Base-by-base conservation (phyloP, 805 yeast genomes). In the Nadsonia fulvescens region DNA sequence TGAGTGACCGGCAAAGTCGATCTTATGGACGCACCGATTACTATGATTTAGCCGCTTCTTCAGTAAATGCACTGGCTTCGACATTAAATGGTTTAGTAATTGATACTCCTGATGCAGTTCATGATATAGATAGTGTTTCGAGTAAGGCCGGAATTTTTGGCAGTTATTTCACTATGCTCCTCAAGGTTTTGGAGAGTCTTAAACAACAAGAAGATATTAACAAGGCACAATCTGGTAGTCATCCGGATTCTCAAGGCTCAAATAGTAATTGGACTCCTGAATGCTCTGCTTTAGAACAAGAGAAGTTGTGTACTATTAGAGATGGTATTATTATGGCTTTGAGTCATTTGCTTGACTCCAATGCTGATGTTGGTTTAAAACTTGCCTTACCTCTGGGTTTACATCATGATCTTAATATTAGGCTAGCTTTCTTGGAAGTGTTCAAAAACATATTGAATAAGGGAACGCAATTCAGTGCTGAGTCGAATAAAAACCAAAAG, bases 381-480 rank as follows among this genome's bases (percentile, higher is more conserved):
- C 67, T 66, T 44, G 81, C 83, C 3, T 46, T 79, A 9, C 82
- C 89, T 1, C 60, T 79, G 43, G 89, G 91, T 1, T 77, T 70
- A 39, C 78, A 78, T 38, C 61, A 62, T 12, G 74, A 75, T 42
- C 47, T 53, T 8, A 61, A 68, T 28, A 70, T 78, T 15, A 54
- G 89, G 32, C 54, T 72, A 7, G 68, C 91, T 0, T 77, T 79
- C 41, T 56, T 81, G 40, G 71, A 72, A 31, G 86, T 81, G 2
- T 79, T 81, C 37, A 66, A 75, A 3, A 68, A 72, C 27, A 75
- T 77, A 43, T 52, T 66, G 18, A 24, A 40, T 17, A 27, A 44
- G 20, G 33, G 55, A 35, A 38, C 57, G 33, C 26, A 48, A 38
- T 30, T 46, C 46, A 4, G 33, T 5, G 32, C 32, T 9, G 39